A percentile compares a stretch with the other conserved stretches of the same genome.
phyloP scores from a whole-genome alignment of 2,329 filamentous ascomycete genomes.

The Lachnellula cervina region DNA sequence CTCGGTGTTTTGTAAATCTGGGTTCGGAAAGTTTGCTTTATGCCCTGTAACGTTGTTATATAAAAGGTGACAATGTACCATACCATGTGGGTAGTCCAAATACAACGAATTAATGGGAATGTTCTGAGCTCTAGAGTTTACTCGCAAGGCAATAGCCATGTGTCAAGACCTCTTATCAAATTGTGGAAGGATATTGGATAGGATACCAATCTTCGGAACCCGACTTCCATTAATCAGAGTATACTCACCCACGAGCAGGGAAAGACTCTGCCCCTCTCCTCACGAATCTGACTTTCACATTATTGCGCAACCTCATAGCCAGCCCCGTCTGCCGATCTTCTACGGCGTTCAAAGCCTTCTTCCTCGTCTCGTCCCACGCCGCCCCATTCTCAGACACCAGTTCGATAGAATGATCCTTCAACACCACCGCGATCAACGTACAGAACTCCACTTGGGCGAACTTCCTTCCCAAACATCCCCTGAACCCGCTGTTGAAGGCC shows the following conservation, averaged over 20 bases:
- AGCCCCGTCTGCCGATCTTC: conserved; percentile 10
- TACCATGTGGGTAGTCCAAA: too few relatives aligned
- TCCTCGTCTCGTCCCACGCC: conserved; percentile 12
- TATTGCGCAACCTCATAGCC: conserved; percentile 15
- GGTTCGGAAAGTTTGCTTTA: too few relatives aligned
- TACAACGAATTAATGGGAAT: too few relatives aligned
- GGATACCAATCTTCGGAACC: background rate
- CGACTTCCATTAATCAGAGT: background rate
- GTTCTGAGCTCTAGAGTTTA: too few relatives aligned
- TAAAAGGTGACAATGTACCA: too few relatives aligned
- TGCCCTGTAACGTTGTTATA: too few relatives aligned
- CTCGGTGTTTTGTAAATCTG: too few relatives aligned
- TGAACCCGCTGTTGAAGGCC: conserved; percentile 29
- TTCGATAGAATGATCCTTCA: conserved; percentile 17
- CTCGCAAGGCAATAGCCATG: too few relatives aligned
- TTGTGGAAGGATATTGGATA: background rate
- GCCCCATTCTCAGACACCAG: conserved; percentile 12
- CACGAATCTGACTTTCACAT: conserved; percentile 21
- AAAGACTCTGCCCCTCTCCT: conserved; percentile 17
- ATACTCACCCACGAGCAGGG: conserved; percentile 2
- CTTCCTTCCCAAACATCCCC: conserved; percentile 34
- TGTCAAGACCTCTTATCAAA: too few relatives aligned
- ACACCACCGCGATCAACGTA: conserved; percentile 23
- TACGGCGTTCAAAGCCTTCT: conserved; percentile 10
- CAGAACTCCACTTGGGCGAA: conserved; percentile 33